A percentile compares a stretch with the other conserved stretches of the same genome.
phyloP scores from a whole-genome alignment of 2,329 filamentous ascomycete genomes.

The Sclerotinia subarctica region DNA sequence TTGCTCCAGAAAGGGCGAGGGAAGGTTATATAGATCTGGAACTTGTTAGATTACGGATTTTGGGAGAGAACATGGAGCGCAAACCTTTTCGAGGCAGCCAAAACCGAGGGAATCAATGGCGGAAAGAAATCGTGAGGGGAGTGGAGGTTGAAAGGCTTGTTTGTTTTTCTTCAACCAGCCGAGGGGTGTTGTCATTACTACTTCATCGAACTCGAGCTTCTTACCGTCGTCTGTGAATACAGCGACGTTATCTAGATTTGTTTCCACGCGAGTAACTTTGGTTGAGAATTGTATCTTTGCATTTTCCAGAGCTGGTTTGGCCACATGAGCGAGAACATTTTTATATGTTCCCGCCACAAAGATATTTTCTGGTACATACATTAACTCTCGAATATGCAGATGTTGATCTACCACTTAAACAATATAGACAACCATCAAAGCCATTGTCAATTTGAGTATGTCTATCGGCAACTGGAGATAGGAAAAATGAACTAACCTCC shows the following conservation, averaged over 20 bases:
- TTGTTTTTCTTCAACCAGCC: constrained; percentile 48
- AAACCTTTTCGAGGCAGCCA: constrained; percentile 51
- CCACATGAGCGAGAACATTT: constrained; percentile 34
- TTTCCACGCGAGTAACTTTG: constrained; percentile 29
- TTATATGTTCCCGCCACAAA: constrained; percentile 38
- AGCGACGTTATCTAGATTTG: constrained; percentile 12
- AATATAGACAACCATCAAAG: background rate
- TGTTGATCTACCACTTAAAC: background rate
- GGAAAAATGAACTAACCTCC: constrained; percentile 39
- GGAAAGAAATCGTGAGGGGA: constrained; percentile 44
- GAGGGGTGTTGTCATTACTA: constrained; percentile 51
- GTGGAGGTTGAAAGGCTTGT: constrained; percentile 43
- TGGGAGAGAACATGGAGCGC: background rate
- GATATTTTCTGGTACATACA: constrained; percentile 30
- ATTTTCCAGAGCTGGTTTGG: constrained; percentile 30
- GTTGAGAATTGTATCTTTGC: constrained; percentile 32
- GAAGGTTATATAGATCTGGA: constrained; percentile 50
- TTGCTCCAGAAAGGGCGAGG: constrained; percentile 58
- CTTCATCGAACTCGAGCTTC: constrained; percentile 39
- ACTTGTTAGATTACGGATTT: background rate
- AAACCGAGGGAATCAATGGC: constrained; percentile 49
- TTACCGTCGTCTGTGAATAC: constrained; percentile 27
- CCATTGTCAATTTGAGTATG: background rate
- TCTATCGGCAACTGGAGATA: background rate
- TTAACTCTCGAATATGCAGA: background rate